Percentiles rank a stretch among this genome's conserved stretches.
phyloP scores from a whole-genome alignment of 2,329 filamentous ascomycete species.

The Colletotrichum sp. region DNA sequence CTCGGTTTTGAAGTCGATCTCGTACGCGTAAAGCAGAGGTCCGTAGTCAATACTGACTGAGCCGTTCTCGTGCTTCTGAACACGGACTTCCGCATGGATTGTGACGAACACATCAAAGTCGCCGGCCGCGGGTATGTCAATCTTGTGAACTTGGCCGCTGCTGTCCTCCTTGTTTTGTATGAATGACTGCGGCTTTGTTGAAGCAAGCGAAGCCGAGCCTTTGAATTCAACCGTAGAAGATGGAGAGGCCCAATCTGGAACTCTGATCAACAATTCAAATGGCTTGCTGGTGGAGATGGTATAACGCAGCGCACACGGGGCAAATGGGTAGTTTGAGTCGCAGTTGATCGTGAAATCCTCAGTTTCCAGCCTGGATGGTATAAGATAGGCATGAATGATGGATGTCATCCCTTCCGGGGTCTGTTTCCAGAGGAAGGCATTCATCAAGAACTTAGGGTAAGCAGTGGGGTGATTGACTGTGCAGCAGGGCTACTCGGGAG shows the following conservation, averaged over 20 bases:
- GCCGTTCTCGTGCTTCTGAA: constrained; percentile 30
- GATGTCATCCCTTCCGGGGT: neutral
- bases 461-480: constrained; percentile 65
- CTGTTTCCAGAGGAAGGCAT: neutral
- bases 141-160: neutral
- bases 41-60: constrained; percentile 49
- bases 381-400: neutral
- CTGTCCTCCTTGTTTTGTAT: neutral
- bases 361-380: neutral
- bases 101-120: constrained; percentile 19
- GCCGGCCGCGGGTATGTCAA: neutral
- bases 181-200: neutral
- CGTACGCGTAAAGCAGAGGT: constrained; percentile 46
- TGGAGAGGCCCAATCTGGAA: constrained; percentile 24
- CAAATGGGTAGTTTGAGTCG: constrained; percentile 49
- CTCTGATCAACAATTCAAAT: constrained; percentile 27
- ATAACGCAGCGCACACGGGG: constrained; percentile 27
- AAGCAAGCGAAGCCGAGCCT: neutral
- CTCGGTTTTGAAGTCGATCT: constrained; percentile 33
- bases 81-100: constrained; percentile 22
- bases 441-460: constrained; percentile 58
- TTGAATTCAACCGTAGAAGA: neutral
- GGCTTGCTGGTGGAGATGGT: constrained; percentile 27
- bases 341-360: constrained; percentile 35
- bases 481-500: constrained; percentile 48